Evolutionary conservation across 768 basidiomycete species (phyloP).

Genomic region (Leccinum ochraceum): DNA sequence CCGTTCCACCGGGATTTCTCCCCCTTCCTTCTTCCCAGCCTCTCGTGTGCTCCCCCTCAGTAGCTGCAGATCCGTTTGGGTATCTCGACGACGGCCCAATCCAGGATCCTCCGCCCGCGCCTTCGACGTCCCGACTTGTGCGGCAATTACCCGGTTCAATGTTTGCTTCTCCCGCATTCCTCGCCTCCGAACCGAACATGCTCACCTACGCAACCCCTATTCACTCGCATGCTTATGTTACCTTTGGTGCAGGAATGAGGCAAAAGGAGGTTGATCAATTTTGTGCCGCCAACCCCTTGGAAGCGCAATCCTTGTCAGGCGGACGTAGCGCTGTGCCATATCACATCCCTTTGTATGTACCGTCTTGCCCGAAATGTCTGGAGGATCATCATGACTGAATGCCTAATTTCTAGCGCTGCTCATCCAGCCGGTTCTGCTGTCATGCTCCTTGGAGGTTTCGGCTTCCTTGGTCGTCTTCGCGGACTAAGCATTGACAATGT

Average conservation of each 20-base stretch:
- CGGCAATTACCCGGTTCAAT: constrained; percentile 32
- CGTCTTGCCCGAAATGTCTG: constrained; percentile 7
- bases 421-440: constrained; percentile 79
- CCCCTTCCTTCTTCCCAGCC: constrained; percentile 2
- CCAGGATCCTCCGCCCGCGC: constrained; percentile 25
- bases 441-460: constrained; percentile 88
- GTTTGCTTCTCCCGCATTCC: constrained; percentile 37
- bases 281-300: constrained; percentile 67
- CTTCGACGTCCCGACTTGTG: constrained; percentile 27
- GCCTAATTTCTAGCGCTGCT: constrained; percentile 55
- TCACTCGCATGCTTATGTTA: constrained; percentile 74
- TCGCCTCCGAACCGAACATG: constrained; percentile 39
- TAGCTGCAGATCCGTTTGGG: constrained; percentile 55
- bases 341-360: constrained; percentile 73
- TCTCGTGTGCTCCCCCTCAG: constrained; percentile 10
- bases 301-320: constrained; percentile 54
- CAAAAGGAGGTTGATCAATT: constrained; percentile 84
- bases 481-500: constrained; percentile 90
- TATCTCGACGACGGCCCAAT: constrained; percentile 48
- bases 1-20: constrained; percentile 19
- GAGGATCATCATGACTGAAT: neutral
- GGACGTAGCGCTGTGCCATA: constrained; percentile 64
- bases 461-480: constrained; percentile 78
- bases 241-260: constrained; percentile 82
- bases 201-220: constrained; percentile 57